Evolutionary conservation across 495 filamentous ascomycete species (phyloP).

Genomic region (Lophiostoma macrostomum): DNA sequence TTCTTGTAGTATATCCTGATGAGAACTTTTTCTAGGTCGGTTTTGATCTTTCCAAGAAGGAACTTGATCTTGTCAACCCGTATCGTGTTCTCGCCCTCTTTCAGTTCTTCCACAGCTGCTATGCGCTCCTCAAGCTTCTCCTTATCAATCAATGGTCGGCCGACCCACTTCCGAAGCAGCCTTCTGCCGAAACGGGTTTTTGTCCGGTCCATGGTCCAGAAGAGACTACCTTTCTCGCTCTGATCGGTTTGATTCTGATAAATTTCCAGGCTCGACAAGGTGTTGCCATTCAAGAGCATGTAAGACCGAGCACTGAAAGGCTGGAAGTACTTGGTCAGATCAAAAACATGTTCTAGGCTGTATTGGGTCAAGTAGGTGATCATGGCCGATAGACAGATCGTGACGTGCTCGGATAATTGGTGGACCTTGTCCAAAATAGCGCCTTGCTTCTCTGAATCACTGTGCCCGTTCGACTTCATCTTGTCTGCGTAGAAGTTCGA

Average conservation of each 20-base stretch:
- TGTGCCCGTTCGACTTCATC: constrained; percentile 54
- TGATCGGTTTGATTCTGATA: constrained; percentile 94
- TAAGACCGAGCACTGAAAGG: constrained; percentile 91
- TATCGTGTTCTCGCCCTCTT: constrained; percentile 59
- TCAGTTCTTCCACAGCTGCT: constrained; percentile 83
- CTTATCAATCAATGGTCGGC: constrained; percentile 81
- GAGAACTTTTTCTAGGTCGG: constrained; percentile 85
- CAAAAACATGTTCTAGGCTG: constrained; percentile 92
- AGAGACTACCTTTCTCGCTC: constrained; percentile 79
- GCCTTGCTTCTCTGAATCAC: constrained; percentile 48
- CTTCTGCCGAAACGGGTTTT: constrained; percentile 85
- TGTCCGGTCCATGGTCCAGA: constrained; percentile 95
- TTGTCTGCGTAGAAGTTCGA: constrained; percentile 92
- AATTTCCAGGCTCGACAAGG: constrained; percentile 87
- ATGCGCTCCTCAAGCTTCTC: constrained; percentile 76
- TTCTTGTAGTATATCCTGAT: constrained; percentile 88
- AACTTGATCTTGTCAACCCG: constrained; percentile 69
- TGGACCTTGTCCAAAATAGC: constrained; percentile 81
- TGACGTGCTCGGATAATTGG: constrained; percentile 78
- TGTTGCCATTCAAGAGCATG: constrained; percentile 96
- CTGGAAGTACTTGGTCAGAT: constrained; percentile 96
- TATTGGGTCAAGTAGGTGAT: constrained; percentile 93
- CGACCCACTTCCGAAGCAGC: constrained; percentile 91
- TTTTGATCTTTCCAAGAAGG: constrained; percentile 67
- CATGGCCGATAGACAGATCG: constrained; percentile 92